Evolutionary conservation across 2,329 filamentous ascomycete genomes (phyloP), one percentile per base, ranked within the genome.

Genomic region (Aspergillus arachidicola): DNA sequence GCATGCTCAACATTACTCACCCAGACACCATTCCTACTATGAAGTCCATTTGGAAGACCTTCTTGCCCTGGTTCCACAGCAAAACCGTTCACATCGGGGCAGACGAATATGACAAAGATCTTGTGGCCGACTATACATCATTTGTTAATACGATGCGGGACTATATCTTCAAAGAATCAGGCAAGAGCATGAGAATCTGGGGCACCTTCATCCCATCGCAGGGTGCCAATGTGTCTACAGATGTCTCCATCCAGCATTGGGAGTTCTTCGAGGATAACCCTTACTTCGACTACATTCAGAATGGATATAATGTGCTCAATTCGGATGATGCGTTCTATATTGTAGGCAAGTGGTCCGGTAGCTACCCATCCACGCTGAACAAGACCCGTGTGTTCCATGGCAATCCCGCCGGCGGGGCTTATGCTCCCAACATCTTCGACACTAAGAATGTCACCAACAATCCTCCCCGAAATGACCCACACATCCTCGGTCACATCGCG

Each of bases 71-170:
- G 85, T 86, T 87, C 64, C 79, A 85, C 36, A 80, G 77, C 10
- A 86, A 85, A 66, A 81, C 80, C 1, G 82, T 86, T 1, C 83
- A 84, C 63, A 83, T 87, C 14, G 85, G 85, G 0, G 85, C 85
- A 0, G 84, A 86, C 62, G 85, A 87, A 66, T 87, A 87, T 65
- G 74, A 74, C 7, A 77, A 78, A 1, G 78, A 75, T 0, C 76
- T 81, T 0, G 78, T 76, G 0, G 73, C 76, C 16, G 82, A 83
- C 14, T 86, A 87, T 65, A 85, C 83, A 54, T 64, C 62, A 1
- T 86, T 85, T 60, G 84, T 86, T 45, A 85, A 84, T 38, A 19
- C 55, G 3, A 41, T 63, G 43, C 34, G 56, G 16, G 76, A 75
- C n/a, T 84, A 80, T 65, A 82, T 86, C 45, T 65, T 63, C 2